Evolutionary conservation across 2,329 filamentous ascomycete species (phyloP), one percentile per base, ranked within the genome.

Genomic region (Rhynchosporium secalis): DNA sequence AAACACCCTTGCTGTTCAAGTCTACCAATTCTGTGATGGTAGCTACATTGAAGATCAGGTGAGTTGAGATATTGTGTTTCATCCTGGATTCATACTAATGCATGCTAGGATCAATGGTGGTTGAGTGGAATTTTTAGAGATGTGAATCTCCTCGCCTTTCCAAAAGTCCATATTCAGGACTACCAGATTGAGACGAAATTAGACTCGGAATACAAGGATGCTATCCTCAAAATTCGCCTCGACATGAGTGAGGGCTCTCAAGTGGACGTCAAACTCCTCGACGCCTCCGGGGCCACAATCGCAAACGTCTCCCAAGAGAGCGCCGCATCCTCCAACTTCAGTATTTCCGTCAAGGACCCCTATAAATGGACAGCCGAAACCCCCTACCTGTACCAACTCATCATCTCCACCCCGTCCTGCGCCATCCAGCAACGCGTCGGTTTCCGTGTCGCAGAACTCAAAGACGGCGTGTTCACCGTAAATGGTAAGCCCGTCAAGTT

Each of bases 321-420:
- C 13, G 33, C 41, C 29, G 61, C 60, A 2, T 59, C 29, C 41
- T 61, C 65, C 5, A 63, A 41, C 5, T 72, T 71, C 49, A 61
- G 62, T 12, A 43, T 69, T 38, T 72, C 78, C 0, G 75, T 89
- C 33, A 60, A 75, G 2, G 75, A 82, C 29, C 86, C 86, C 0
- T 70, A 76, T n/a, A 85, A 88, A 66, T 89, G 87, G 87, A 88
- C 86, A 0, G 87, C 87, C 0, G 87, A 90, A 71, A 84, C 81
- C 0, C 87, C 87, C 0, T 78, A 84, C 57, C 78, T 89, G 0
- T 89, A 90, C 68, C 75, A 78, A 1, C 74, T 87, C 1, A 74
- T 63, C 1, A 72, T 81, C 4, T 73, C 75, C 3, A 73, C 80
- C 20, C 49, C 62, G 15, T 59, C 63, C 41, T 70, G 68, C 41